Evolutionary conservation across 2,329 filamentous ascomycete species (phyloP).

Genomic region (Cladophialophora bantiana): DNA sequence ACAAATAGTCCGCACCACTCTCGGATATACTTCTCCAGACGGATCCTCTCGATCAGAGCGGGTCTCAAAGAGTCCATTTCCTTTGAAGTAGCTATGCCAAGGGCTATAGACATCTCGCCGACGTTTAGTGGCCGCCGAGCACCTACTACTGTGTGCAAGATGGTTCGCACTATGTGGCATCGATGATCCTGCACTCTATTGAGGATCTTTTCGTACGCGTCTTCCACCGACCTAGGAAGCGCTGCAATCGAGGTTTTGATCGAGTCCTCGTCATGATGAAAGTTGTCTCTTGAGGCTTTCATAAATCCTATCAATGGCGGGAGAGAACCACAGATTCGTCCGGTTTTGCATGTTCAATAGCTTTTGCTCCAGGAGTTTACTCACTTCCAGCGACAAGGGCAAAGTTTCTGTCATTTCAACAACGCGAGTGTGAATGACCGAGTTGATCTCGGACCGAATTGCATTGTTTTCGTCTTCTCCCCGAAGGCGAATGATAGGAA

Average conservation of each 20-base stretch:
- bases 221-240: constrained; percentile 41
- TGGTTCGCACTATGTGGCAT: constrained; percentile 23
- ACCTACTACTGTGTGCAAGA: constrained; percentile 42
- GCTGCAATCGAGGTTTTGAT: constrained; percentile 31
- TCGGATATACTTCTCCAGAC: constrained; percentile 38
- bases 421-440: constrained; percentile 36
- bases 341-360: constrained; percentile 41
- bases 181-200: constrained; percentile 12
- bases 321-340: constrained; percentile 44
- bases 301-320: constrained; percentile 39
- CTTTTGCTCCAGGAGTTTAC: constrained; percentile 19
- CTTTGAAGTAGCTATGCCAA: constrained; percentile 32
- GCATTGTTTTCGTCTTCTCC: constrained; percentile 38
- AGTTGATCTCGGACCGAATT: constrained; percentile 39
- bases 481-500: constrained; percentile 31
- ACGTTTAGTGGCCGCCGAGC: constrained; percentile 41
- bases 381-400: constrained; percentile 10
- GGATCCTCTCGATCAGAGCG: constrained; percentile 19
- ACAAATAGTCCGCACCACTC: constrained; percentile 50
- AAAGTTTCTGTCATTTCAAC: constrained; percentile 24
- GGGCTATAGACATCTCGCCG: constrained; percentile 40
- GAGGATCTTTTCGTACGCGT: constrained; percentile 44
- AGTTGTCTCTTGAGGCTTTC: constrained; percentile 24
- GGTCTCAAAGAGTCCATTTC: background rate
- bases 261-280: constrained; percentile 24